Base-by-base conservation (phyloP, 257 asterid genomes). In the Lycium barbarum region DNA sequence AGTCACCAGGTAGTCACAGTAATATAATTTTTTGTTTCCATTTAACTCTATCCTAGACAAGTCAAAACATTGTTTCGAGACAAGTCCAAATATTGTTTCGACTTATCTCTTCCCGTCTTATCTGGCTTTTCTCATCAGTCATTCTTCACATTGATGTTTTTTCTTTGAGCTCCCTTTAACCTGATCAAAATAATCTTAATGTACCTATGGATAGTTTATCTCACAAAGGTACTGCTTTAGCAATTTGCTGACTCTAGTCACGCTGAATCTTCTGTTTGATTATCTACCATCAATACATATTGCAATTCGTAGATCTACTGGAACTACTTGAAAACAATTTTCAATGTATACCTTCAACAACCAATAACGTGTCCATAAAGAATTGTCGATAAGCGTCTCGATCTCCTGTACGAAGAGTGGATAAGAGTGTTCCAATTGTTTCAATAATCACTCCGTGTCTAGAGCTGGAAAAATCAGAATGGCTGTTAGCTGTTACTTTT, bases 321-420 rank as follows among this genome's bases (percentile, higher is more conserved):
- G 65, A 53, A 78, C 81, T 26, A 76, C 59, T 51, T 15, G 66
- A 1, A 76, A 78, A 78, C 66, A 53, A 33, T 78, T 78, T 59
- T 55, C 49, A 78, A 45, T 15, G 68, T 26, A 43, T 90, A 95
- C 99, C 98, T 96, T 96, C 91, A 83, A 86, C 88, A 83, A 93
- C 86, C 83, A 84, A 72, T 95, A 93, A 92, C 11, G 85, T 88
- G 87, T 96, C 99, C 91, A 93, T 87, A 62, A 93, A 93, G 82
- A 96, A 96, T 65, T 84, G 94, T 26, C 99, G 91, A 88, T 91
- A 96, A 6, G 94, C 94, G 89, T 91, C 98, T 84, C 95, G 93
- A 87, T 96, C 99, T 84, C 97, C 95, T 8, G 92, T 85, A 53
- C 98, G 98, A 79, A 96, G 94, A 90, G 94, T 87, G 20, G 97